Base-by-base conservation (phyloP, 176 grass and related monocot genomes). In the Carex parvula region DNA sequence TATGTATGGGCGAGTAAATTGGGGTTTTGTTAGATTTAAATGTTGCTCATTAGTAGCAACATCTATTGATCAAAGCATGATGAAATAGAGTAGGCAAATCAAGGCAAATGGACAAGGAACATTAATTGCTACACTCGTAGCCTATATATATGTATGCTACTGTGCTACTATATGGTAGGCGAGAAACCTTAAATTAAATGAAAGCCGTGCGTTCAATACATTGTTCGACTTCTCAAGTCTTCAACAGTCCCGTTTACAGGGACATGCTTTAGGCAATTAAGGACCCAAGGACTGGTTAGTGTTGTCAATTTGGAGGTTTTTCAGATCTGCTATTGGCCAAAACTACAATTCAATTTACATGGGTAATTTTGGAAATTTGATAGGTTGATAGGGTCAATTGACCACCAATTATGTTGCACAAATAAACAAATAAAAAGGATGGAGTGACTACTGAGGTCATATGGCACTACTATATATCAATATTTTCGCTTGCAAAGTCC, bases 21-120 rank as follows among this genome's bases (percentile, higher is more conserved):
- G 8, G 46, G 15, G 4, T 42, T 70, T 70, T 42, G 35, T 9
- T 16, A 70, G 35, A 70, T 41, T 41, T 41, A 70, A 69, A 18
- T 70, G 66, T 70, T 41, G 35, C 66, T 70, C 66, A 70, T 70
- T 70, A 42, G 66, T 41, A 70, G 66, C 30, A 48, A 22, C 70
- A 50, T 6, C 70, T 73, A 73, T 74, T 74, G 4, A 74, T 5
- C 5, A 21, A 74, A 74, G 18, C 70, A 50, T 74, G 2, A 24
- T 52, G 7, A 74, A 72, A 74, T 50, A 24, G 30, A 41, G 7
- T 70, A 12, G 33, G 32, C 66, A 69, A 69, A 68, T 68, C 66
- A 69, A 70, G 33, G 33, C 70, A 50, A 74, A 46, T 46, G 16
- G 69, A 72, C 41, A 48, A 48, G 4, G n/a, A 50, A n/a, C 70